Evolutionary conservation across 768 basidiomycete genomes (phyloP).

Genomic region (Suillus plorans): DNA sequence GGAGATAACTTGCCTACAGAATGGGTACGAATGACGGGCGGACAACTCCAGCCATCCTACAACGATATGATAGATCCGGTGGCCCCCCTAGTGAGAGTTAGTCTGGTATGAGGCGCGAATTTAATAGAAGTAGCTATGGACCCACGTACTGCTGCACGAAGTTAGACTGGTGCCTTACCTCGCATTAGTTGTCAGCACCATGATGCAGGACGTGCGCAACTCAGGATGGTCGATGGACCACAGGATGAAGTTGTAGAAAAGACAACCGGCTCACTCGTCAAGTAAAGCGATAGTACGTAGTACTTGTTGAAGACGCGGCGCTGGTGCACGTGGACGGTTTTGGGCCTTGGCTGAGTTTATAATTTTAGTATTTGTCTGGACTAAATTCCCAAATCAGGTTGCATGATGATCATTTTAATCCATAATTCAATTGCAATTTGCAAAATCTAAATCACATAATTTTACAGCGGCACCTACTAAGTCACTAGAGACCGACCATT

Average conservation of each 20-base stretch:
- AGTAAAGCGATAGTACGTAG: not conserved
- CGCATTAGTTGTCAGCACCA: not conserved
- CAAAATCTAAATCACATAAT: not conserved
- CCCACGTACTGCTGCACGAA: not conserved
- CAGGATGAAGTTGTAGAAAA: not conserved
- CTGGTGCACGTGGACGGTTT: not conserved
- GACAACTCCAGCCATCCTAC: not conserved
- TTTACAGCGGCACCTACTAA: too few species aligned
- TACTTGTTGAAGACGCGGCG: not conserved
- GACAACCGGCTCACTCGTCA: not conserved
- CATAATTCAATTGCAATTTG: not conserved
- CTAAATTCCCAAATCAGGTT: not conserved
- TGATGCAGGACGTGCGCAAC: not conserved
- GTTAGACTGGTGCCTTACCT: not conserved
- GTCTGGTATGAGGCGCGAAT: not conserved
- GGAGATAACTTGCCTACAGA: not conserved
- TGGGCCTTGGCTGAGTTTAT: constrained; percentile 1
- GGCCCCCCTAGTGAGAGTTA: not conserved
- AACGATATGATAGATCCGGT: not conserved
- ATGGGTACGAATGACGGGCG: not conserved
- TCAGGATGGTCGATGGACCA: not conserved
- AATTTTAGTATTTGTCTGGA: not conserved
- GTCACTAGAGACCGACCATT: not conserved
- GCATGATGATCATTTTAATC: constrained; percentile 1
- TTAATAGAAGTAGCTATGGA: not conserved